Conservation (phyloP, 2,329 filamentous ascomycete genomes). For the Metarhizium brunneum region DNA sequence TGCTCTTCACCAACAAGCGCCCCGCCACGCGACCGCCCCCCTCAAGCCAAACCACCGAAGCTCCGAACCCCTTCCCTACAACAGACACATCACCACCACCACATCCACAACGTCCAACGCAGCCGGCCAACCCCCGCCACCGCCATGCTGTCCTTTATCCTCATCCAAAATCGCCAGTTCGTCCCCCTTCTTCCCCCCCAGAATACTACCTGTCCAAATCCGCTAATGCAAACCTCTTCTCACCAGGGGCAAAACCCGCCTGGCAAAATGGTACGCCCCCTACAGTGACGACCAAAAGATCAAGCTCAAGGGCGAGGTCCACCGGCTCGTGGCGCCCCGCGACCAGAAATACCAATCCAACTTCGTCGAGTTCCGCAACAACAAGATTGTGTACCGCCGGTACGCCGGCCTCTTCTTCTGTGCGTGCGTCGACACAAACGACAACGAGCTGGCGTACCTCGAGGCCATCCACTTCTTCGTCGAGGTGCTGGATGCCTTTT, state of each 20-base stretch:
- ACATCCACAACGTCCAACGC: background rate
- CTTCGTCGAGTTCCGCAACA: slow-evolving; percentile 92
- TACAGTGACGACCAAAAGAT: slow-evolving; percentile 99
- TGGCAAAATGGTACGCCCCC: slow-evolving; percentile 98
- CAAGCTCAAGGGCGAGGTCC: slow-evolving; percentile 97
- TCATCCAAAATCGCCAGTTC: slow-evolving; percentile 84
- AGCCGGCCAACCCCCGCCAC: background rate
- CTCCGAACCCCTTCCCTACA: background rate
- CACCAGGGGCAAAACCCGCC: slow-evolving; percentile 87
- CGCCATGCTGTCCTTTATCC: slow-evolving; percentile 70
- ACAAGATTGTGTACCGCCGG: slow-evolving; percentile 94
- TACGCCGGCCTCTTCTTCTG: slow-evolving; percentile 99
- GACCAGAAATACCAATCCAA: slow-evolving; percentile 99
- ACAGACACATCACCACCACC: background rate
- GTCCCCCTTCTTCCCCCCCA: slow-evolving; percentile 8
- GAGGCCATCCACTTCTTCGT: slow-evolving; percentile 99
- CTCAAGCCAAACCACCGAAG: slow-evolving; percentile 4
- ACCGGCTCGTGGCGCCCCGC: slow-evolving; percentile 92
- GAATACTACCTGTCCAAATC: background rate
- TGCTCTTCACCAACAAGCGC: too few relatives aligned
- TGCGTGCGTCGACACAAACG: slow-evolving; percentile 96
- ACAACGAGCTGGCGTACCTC: slow-evolving; percentile 93
- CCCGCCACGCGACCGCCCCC: too few relatives aligned
- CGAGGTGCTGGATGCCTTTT: slow-evolving; percentile 96
- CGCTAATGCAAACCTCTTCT: slow-evolving; percentile 1